Percentiles rank a stretch among this genome's conserved stretches.
Conservation (phyloP, 768 basidiomycete species). For the Tricholoma saponaceum region DNA sequence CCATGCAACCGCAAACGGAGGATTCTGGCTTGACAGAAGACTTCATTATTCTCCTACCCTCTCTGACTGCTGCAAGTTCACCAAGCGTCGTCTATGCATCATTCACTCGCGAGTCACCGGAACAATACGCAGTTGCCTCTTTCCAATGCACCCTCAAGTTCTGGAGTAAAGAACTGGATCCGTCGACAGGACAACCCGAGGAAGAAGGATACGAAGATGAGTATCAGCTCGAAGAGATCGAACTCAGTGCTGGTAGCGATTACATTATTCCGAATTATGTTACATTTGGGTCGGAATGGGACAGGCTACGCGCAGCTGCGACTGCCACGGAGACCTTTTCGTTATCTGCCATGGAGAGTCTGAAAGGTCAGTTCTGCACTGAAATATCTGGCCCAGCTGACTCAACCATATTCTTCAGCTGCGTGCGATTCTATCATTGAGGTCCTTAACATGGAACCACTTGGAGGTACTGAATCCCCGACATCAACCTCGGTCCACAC, state of each 20-base stretch:
- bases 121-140: slow-evolving; percentile 73
- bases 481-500: slow-evolving; percentile 87
- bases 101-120: slow-evolving; percentile 79
- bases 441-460: slow-evolving; percentile 93
- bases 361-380: slow-evolving; percentile 68
- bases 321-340: slow-evolving; percentile 91
- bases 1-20: slow-evolving; percentile 80
- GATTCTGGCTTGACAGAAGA: slow-evolving; percentile 83
- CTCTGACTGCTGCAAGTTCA: slow-evolving; percentile 63
- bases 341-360: slow-evolving; percentile 85
- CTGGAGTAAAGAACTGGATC: slow-evolving; percentile 96
- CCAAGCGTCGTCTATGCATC: slow-evolving; percentile 92
- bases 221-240: slow-evolving; percentile 95
- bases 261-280: slow-evolving; percentile 95
- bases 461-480: slow-evolving; percentile 87
- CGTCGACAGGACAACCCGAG: slow-evolving; percentile 91
- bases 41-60: slow-evolving; percentile 84
- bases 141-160: slow-evolving; percentile 94
- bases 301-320: slow-evolving; percentile 74
- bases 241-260: slow-evolving; percentile 87
- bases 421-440: slow-evolving; percentile 96
- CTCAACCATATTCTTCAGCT: slow-evolving; percentile 43
- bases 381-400: slow-evolving; percentile 6
- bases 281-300: slow-evolving; percentile 94
- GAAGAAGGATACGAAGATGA: slow-evolving; percentile 99